Base-by-base conservation (phyloP, 2,329 filamentous ascomycete species). In the Cytospora chrysosperma region DNA sequence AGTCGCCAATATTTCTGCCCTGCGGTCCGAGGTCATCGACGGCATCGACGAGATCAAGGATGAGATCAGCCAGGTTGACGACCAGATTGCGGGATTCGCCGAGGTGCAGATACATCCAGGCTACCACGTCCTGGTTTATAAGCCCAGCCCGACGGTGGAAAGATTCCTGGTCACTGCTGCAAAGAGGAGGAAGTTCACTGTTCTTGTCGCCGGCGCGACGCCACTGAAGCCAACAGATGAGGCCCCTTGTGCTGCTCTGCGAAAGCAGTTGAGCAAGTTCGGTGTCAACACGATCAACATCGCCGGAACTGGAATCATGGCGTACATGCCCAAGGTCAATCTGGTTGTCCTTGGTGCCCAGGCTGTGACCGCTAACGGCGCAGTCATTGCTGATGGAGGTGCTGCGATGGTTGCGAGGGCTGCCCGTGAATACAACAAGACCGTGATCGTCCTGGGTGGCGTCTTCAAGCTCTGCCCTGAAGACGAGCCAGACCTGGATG, bases 11-110 rank as follows among this genome's bases (percentile, higher is more conserved):
- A 75, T 80, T 60, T 84, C 90, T 65, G 90, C 96, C 67, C 81
- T 98, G 64, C 90, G 93, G 65, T 92, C 92, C 17, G 95, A 98
- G 76, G 90, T 98, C 28, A 88, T 97, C 68, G 91, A 95, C 70
- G 95, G 93, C 50, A 97, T 99, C 71, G 88, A 92, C 71, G 95
- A 99, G 75, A 93, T 99, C 65, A 91, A 96, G 75, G 95, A 99
- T 72, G 95, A 99, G 77, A 88, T 99, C 62, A 89, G 90, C 68
- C 90, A 94, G 73, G 93, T 93, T 9, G 95, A 97, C 73, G 92
- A 96, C 72, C 93, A 97, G 76, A 96, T 99, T 70, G 91, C 94
- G 2, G 87, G 88, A 26, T 90, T 93, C 68, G 91, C 93, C 2
- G 89, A 96, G 67, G 91, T 96, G 55, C 91, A 97, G 75, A 96